Evolutionary conservation across 768 basidiomycete species (phyloP).

Genomic region (Lenzites betulinus): DNA sequence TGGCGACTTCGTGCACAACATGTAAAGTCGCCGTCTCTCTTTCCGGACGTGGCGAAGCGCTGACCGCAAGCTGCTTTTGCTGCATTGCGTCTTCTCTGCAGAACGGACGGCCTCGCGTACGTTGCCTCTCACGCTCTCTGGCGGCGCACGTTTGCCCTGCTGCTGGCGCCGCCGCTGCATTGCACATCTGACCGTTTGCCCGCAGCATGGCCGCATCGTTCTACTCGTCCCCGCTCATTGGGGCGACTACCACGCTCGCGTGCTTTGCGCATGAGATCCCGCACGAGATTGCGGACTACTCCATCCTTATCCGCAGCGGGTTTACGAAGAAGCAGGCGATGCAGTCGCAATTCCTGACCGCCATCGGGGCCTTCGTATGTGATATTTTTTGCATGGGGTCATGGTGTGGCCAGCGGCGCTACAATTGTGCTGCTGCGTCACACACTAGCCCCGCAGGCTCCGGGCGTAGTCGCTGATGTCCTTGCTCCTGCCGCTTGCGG

Average conservation of each 20-base stretch:
- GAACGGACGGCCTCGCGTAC: slow-evolving; percentile 91
- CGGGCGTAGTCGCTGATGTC: not conserved
- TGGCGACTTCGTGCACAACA: slow-evolving; percentile 93
- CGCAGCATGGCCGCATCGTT: slow-evolving; percentile 92
- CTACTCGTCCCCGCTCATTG: slow-evolving; percentile 92
- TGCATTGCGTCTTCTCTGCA: slow-evolving; percentile 31
- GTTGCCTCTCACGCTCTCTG: slow-evolving; percentile 33
- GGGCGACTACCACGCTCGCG: slow-evolving; percentile 92
- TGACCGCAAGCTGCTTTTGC: slow-evolving; percentile 5
- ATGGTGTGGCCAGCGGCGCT: slow-evolving; percentile 8
- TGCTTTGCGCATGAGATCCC: slow-evolving; percentile 96
- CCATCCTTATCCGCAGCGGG: slow-evolving; percentile 87
- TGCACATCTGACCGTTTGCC: not conserved
- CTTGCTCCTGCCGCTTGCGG: not conserved
- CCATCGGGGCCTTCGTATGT: slow-evolving; percentile 88
- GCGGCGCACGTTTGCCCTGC: slow-evolving; percentile 18
- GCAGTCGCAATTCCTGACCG: slow-evolving; percentile 91
- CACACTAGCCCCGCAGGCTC: not conserved
- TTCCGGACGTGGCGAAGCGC: slow-evolving; percentile 1
- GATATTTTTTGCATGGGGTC: slow-evolving; percentile 22
- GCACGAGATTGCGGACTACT: slow-evolving; percentile 96
- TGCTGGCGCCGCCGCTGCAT: not conserved
- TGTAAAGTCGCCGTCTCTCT: slow-evolving; percentile 46
- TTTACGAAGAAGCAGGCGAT: slow-evolving; percentile 92
- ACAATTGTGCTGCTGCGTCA: not conserved